phyloP scores from a whole-genome alignment of 495 filamentous ascomycete genomes.

The Hypomontagnella monticulosa region DNA sequence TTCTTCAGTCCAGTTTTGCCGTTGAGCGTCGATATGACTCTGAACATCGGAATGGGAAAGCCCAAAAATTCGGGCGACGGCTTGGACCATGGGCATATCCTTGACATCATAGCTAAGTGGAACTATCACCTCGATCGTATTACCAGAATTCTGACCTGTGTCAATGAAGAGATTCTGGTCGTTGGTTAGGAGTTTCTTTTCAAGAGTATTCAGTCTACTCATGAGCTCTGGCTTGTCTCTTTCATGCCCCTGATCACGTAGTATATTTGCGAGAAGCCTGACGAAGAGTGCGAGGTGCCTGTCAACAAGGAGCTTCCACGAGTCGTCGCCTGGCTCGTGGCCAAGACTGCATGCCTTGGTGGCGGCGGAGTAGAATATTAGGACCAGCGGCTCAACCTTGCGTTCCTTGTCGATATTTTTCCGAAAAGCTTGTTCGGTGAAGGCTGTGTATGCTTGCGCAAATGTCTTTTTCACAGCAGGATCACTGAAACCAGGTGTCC shows the following conservation, averaged over 20 bases:
- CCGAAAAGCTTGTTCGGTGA: conserved; percentile 83
- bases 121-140: conserved; percentile 77
- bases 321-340: conserved; percentile 82
- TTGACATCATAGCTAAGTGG: conserved; percentile 90
- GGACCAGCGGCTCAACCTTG: conserved; percentile 90
- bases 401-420: conserved; percentile 92
- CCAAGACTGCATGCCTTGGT: conserved; percentile 87
- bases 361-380: conserved; percentile 78
- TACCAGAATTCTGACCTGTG: conserved; percentile 62
- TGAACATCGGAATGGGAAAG: conserved; percentile 80
- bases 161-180: conserved; percentile 83
- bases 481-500: conserved; percentile 85
- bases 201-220: conserved; percentile 78
- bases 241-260: conserved; percentile 78
- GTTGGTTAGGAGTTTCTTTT: conserved; percentile 93
- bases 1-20: conserved; percentile 85
- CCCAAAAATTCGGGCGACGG: conserved; percentile 85
- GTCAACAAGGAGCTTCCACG: conserved; percentile 93
- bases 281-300: conserved; percentile 96
- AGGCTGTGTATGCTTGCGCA: conserved; percentile 76
- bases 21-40: conserved; percentile 83
- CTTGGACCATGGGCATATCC: conserved; percentile 94
- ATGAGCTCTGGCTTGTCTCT: conserved; percentile 85
- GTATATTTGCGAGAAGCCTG: conserved; percentile 78
- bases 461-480: conserved; percentile 89